phyloP scores from a whole-genome alignment of 306 rosid species.

The Fragaria nilgerrensis region DNA sequence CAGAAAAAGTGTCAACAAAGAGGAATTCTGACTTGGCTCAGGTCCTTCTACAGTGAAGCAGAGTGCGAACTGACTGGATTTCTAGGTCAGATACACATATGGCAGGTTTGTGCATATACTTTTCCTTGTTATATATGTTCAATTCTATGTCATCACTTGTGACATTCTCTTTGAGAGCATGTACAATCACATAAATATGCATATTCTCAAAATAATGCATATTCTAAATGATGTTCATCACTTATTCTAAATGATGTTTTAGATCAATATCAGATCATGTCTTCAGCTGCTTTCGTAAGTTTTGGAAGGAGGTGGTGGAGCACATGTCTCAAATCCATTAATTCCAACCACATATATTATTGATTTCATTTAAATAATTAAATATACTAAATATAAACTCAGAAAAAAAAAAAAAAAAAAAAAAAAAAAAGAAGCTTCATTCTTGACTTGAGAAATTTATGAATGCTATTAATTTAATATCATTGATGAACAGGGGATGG shows the following conservation, averaged over 20 bases:
- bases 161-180: neutral
- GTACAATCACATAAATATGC: neutral
- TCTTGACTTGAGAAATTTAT: neutral
- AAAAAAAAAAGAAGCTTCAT: too few relatives aligned
- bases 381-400: neutral
- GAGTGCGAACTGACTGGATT: constrained; percentile 83
- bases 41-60: constrained; percentile 66
- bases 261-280: neutral
- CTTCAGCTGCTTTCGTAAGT: neutral
- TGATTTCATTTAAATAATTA: neutral
- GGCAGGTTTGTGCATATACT: constrained; percentile 69
- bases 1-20: constrained; percentile 66
- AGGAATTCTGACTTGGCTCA: constrained; percentile 82
- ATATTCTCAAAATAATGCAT: neutral
- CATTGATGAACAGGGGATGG: constrained; percentile 68
- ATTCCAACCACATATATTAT: neutral
- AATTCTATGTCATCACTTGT: neutral
- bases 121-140: neutral
- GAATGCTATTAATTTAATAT: constrained; percentile 12
- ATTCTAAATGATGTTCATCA: neutral
- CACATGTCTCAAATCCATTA: neutral
- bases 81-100: constrained; percentile 80
- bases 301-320: neutral
- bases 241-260: neutral
- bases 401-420: too few relatives aligned